phyloP scores from a whole-genome alignment of 73 alveolate species.

The Stentor coeruleus region DNA sequence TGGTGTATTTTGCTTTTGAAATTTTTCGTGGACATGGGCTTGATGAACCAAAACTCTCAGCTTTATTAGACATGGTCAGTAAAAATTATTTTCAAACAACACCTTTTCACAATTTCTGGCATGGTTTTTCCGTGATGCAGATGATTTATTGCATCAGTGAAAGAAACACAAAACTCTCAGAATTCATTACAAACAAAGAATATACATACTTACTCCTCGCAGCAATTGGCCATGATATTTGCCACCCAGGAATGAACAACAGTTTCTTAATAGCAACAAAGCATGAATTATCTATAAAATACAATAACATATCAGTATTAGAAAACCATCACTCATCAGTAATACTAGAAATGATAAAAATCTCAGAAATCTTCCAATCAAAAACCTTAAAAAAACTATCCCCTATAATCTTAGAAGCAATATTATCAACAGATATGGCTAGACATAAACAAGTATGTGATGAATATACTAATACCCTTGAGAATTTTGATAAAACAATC shows the following conservation, averaged over 20 bases:
- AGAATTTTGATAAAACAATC: not conserved
- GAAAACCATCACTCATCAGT: constrained; percentile 68
- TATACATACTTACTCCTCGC: constrained; percentile 3
- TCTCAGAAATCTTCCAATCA: constrained; percentile 21
- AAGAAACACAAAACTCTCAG: not conserved
- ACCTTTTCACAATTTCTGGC: not conserved
- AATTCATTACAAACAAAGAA: not conserved
- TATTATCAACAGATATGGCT: not conserved
- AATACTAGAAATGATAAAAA: constrained; percentile 64
- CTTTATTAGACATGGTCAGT: not conserved
- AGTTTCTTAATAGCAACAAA: constrained; percentile 30
- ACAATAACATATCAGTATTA: constrained; percentile 45
- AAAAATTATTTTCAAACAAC: too few relatives aligned
- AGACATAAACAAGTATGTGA: not conserved
- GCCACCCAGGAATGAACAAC: constrained; percentile 58
- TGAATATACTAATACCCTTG: not conserved
- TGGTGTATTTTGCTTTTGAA: not conserved
- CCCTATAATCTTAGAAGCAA: not conserved
- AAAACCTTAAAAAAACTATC: not conserved
- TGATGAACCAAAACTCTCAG: not conserved
- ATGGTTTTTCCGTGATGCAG: not conserved
- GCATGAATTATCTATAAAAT: constrained; percentile 41
- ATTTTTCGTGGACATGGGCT: too few relatives aligned
- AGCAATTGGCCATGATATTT: constrained; percentile 36
- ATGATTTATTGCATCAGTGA: not conserved